Conservation (phyloP, 73 alveolate genomes). For the Paraurostyla sp. region DNA sequence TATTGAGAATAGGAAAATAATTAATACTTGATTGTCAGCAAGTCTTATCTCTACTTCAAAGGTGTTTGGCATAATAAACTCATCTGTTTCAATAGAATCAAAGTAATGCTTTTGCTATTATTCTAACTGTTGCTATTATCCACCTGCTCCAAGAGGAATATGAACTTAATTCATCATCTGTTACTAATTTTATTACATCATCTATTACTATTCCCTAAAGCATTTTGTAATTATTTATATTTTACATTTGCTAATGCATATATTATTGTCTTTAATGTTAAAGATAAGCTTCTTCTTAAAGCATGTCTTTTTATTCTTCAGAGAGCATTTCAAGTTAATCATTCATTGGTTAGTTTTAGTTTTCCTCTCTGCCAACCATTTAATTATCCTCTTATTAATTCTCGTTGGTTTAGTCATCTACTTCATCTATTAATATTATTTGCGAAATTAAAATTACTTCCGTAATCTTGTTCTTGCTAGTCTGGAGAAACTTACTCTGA, state of each 20-base stretch:
- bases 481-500: no score
- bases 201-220: neutral
- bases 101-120: conserved; percentile 69
- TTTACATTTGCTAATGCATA: neutral
- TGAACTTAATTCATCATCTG: neutral
- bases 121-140: neutral
- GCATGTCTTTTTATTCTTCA: neutral
- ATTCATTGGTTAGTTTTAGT: neutral
- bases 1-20: neutral
- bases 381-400: neutral
- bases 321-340: conserved; percentile 28
- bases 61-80: conserved; percentile 79
- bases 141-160: neutral
- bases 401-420: neutral
- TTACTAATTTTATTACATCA: neutral
- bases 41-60: conserved; percentile 83
- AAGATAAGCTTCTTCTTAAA: neutral
- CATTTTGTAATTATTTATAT: no score
- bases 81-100: conserved; percentile 83
- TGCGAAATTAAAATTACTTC: no score
- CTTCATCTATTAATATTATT: no score
- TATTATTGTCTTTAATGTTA: conserved; percentile 7
- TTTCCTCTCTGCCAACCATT: neutral
- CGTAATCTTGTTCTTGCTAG: conserved; percentile 24
- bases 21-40: conserved; percentile 73